Evolutionary conservation across 352 stramenopile species (phyloP).

Genomic region (Globisporangium polare): DNA sequence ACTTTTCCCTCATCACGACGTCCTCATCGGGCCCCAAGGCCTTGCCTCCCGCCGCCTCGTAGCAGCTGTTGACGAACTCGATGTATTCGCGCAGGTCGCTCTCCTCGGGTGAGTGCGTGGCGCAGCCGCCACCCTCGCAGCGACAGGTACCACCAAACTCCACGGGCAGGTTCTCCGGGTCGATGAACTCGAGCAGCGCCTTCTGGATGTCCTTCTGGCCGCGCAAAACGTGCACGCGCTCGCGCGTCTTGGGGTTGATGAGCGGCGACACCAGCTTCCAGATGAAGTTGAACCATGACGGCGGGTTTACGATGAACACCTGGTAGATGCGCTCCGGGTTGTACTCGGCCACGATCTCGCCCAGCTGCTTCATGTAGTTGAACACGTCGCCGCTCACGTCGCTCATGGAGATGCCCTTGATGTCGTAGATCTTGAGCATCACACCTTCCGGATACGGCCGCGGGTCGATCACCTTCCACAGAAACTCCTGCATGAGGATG

Average conservation of each 20-base stretch:
- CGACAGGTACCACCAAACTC: slow-evolving; percentile 62
- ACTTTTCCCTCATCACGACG: slow-evolving; percentile 27
- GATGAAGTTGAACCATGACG: slow-evolving; percentile 75
- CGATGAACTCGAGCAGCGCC: slow-evolving; percentile 62
- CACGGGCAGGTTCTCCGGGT: slow-evolving; percentile 53
- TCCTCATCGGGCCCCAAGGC: slow-evolving; percentile 15
- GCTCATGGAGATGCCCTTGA: slow-evolving; percentile 74
- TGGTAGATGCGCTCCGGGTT: slow-evolving; percentile 73
- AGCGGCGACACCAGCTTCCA: slow-evolving; percentile 75
- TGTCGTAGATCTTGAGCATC: slow-evolving; percentile 71
- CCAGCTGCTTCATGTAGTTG: slow-evolving; percentile 65
- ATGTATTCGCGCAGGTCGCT: slow-evolving; percentile 59
- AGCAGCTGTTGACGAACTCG: slow-evolving; percentile 46
- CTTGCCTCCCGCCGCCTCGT: too few relatives aligned
- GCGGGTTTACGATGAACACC: slow-evolving; percentile 71
- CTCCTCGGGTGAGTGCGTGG: slow-evolving; percentile 63
- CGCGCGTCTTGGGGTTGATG: slow-evolving; percentile 67
- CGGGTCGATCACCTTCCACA: slow-evolving; percentile 65
- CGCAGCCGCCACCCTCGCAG: slow-evolving; percentile 58
- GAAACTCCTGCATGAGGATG: slow-evolving; percentile 64
- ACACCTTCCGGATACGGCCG: slow-evolving; percentile 54
- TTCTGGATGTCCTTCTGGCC: slow-evolving; percentile 72
- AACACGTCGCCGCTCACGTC: slow-evolving; percentile 67
- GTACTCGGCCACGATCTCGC: slow-evolving; percentile 57
- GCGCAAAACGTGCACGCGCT: slow-evolving; percentile 62